Base-by-base conservation (phyloP, 352 stramenopile genomes). In the Aphanomyces astaci region DNA sequence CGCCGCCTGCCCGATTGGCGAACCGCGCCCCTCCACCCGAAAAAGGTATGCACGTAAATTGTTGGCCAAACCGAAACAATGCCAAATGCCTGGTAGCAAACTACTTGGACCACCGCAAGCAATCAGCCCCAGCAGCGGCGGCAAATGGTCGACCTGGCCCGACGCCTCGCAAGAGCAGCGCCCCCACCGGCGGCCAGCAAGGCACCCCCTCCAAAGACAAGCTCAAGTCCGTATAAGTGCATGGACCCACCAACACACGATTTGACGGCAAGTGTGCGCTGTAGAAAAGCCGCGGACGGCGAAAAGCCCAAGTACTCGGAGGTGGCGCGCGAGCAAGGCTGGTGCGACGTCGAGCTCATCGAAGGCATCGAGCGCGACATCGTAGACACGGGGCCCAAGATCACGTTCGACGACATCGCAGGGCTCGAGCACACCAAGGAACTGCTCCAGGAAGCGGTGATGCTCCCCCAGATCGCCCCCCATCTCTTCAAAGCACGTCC, bases 301-400 rank as follows among this genome's bases (percentile, higher is more conserved):
- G 62, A 71, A 28, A 88, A 87, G 71, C 65, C 78, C 17, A 91
- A 90, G 63, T 92, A 93, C 74, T 89, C 80, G 2, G 86, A 94
- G 3, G 28, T 94, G 3, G 86, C 83, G 0, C 82, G 77, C 51
- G 84, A 94, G 27, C 78, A 86, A 27, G 82, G 76, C 7, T 89
- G 76, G 82, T 81, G 78, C 1, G 84, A 94, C 49, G 69, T 90
- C 60, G 83, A 94, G 54, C 81, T 94, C 27, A 91, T 94, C 55
- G 83, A 93, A 74, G 82, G 80, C 57, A 93, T 94, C 48, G 86
- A 94, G 57, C 78, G 85, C n/a, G 86, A 94, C 62, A 93, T 94
- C 46, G 84, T 94, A 2, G 82, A 94, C 64, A 80, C 79, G 0
- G 80, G 77, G 1, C 73, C 86, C 10, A 87, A 79, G 10, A 80